Conservation (phyloP, 2,329 filamentous ascomycete species). For the Emmonsia crescens region DNA sequence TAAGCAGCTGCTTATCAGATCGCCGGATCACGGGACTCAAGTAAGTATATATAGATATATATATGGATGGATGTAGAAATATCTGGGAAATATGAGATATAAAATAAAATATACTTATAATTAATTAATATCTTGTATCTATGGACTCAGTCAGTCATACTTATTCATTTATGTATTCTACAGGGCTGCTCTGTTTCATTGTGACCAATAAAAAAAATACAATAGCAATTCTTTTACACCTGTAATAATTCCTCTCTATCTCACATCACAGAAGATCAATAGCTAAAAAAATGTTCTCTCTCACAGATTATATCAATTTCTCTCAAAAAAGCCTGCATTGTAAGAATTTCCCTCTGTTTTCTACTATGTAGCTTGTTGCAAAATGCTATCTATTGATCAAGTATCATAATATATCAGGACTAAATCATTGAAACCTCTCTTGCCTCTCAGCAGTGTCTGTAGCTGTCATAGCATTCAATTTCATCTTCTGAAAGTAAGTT, state of each 20-base stretch:
- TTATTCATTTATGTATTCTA: too few relatives aligned
- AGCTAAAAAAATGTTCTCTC: constrained; percentile 22
- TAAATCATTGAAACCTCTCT: constrained; percentile 7
- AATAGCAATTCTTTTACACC: too few relatives aligned
- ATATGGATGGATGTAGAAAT: too few relatives aligned
- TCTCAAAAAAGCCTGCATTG: constrained; percentile 55
- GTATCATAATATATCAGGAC: background rate
- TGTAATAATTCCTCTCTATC: background rate
- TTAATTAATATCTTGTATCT: too few relatives aligned
- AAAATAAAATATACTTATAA: too few relatives aligned
- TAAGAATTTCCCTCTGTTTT: constrained; percentile 34
- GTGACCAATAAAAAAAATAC: too few relatives aligned
- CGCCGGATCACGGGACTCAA: background rate
- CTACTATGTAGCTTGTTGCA: background rate
- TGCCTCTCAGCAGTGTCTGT: constrained; percentile 55
- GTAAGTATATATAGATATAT: background rate
- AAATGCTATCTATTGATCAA: background rate
- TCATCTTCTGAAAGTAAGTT: constrained; percentile 97
- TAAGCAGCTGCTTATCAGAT: background rate
- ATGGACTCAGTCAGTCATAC: too few relatives aligned
- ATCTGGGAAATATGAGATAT: too few relatives aligned
- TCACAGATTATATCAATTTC: constrained; percentile 46
- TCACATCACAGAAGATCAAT: background rate
- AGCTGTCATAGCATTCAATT: constrained; percentile 81
- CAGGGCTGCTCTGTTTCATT: too few relatives aligned